Percentiles rank a stretch among this genome's conserved stretches.
Evolutionary conservation across 148 eudicot genomes (phyloP).

Genomic region (Rhododendron vialii): DNA sequence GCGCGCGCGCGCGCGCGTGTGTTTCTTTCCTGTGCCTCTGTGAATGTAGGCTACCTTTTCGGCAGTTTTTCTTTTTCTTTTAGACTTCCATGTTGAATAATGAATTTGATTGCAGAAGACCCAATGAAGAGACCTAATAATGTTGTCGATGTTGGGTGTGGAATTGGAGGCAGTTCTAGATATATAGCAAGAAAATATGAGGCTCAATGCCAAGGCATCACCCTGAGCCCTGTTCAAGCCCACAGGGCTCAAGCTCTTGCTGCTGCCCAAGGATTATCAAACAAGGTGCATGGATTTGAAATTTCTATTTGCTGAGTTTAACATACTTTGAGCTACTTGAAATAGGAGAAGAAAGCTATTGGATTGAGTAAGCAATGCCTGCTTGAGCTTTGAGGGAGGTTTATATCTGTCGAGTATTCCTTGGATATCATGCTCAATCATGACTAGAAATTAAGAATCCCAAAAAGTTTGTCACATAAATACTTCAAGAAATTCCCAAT

Average conservation of each 20-base stretch:
- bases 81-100: background rate
- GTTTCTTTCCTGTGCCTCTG: background rate
- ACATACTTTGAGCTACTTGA: background rate
- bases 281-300: conserved; percentile 36
- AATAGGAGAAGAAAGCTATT: background rate
- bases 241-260: conserved; percentile 88
- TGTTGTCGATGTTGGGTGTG: conserved; percentile 88
- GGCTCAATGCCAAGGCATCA: conserved; percentile 61
- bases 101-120: conserved; percentile 46
- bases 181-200: conserved; percentile 68
- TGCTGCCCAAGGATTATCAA: conserved; percentile 63
- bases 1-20: too few species aligned
- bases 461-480: background rate
- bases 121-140: conserved; percentile 36
- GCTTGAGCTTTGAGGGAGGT: background rate
- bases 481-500: background rate
- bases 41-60: background rate
- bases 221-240: conserved; percentile 83
- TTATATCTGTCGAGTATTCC: background rate
- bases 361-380: background rate
- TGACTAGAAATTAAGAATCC: background rate
- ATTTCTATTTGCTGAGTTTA: background rate
- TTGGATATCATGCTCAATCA: background rate
- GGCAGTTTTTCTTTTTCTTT: background rate
- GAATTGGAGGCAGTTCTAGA: conserved; percentile 91